These are phyloP conservation scores for Sarocladium strictum DNA, from an alignment of 2,329 filamentous ascomycete species.

Conservation along the genomic window DNA sequence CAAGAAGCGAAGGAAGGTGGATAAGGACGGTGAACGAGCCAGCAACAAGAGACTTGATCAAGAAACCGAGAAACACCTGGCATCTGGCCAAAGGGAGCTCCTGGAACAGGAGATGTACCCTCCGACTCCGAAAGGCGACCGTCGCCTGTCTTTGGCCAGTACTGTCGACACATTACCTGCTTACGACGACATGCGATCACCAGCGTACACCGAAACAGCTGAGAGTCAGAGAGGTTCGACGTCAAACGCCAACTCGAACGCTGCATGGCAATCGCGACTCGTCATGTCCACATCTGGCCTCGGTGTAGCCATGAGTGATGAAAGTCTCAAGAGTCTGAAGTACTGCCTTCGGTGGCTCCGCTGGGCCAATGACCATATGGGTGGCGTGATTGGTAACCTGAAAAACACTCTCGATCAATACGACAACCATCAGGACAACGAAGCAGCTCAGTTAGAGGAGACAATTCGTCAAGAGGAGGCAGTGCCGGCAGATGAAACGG, in stretches of 20 bases:
- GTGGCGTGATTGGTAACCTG: conserved; percentile 66
- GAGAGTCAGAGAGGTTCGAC: conserved; percentile 23
- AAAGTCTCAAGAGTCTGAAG: conserved; percentile 76
- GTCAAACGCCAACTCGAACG: conserved; percentile 21
- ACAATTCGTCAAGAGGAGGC: conserved; percentile 16
- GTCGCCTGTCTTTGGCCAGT: conserved; percentile 59
- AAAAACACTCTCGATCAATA: conserved; percentile 76
- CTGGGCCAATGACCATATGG: conserved; percentile 76
- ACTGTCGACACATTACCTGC: conserved; percentile 72
- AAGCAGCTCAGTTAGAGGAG: conserved; percentile 2
- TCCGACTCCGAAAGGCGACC: conserved; percentile 22
- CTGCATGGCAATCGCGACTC: conserved; percentile 71
- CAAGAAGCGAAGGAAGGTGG: conserved; percentile 55
- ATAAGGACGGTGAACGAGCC: conserved; percentile 28
- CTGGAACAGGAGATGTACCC: conserved; percentile 20
- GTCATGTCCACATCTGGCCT: conserved; percentile 88
- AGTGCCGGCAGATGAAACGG: neutral
- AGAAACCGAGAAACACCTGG: conserved; percentile 22
- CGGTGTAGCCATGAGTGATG: conserved; percentile 84
- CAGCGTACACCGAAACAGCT: conserved; percentile 62
- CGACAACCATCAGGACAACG: conserved; percentile 42
- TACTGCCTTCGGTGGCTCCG: conserved; percentile 77
- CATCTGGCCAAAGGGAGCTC: neutral
- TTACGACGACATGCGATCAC: conserved; percentile 73
- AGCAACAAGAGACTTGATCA: conserved; percentile 23